Evolutionary conservation across 2,329 filamentous ascomycete genomes (phyloP), one percentile per base, ranked within the genome.

Genomic region (Eutypella sp.): DNA sequence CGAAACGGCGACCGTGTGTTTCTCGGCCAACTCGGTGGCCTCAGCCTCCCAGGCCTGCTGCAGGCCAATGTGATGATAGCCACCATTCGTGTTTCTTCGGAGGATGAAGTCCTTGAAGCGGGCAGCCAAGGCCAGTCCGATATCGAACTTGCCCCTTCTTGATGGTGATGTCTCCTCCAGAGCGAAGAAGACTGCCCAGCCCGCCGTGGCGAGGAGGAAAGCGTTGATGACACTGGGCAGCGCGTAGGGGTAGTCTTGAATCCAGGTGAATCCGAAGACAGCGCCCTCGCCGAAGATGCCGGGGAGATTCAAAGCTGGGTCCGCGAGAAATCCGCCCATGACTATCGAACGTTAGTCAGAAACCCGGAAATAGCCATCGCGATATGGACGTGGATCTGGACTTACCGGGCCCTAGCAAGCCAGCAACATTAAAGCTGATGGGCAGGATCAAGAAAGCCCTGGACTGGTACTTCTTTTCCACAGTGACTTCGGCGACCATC

Each of bases 211-310:
- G 10, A 89, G 73, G 46, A 85, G 81, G 0, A 74, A 49, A 2
- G 79, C 81, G 56, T 81, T 87, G 41, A 87, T 68, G 1, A 89
- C 63, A 56, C 85, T 87, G 0, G 85, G 85, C 33, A 89, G 66
- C 1, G 82, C 82, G 64, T 84, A 89, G 0, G 85, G 85, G 64
- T 81, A 88, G 41, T 67, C 65, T 18, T 67, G 70, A 71, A 86
- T 79, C 81, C 85, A 87, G 50, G 72, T 66, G 2, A 82, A 81
- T 0, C 81, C 82, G 40, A 86, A 61, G 0, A 72, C 50, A 1
- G 79, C 80, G 0, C 71, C 74, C 3, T 78, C 73, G 1, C 81
- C 83, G 57, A 89, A 88, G 0, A 85, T 44, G 0, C 65, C 63
- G 0, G 85, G 84, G 57, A 87, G 79, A 9, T 69, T 83, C 6